A percentile compares a stretch with the other conserved stretches of the same genome.
Conservation (phyloP, 2,329 filamentous ascomycete species). For the Massarina eburnea region DNA sequence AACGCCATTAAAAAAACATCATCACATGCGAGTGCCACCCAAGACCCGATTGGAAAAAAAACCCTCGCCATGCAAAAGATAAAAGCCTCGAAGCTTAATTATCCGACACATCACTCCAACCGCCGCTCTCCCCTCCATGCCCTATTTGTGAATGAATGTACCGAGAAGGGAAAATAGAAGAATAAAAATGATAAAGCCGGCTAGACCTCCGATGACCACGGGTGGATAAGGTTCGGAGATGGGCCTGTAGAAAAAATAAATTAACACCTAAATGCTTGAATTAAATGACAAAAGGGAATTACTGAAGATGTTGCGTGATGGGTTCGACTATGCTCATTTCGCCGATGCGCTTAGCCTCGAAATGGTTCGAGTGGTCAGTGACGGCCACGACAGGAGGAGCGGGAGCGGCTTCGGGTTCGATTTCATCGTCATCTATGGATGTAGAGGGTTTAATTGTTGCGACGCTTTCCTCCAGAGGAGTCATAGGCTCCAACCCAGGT, state of each 20-base stretch:
- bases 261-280: constrained; percentile 6
- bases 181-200: no score
- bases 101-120: no score
- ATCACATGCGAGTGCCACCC: not conserved
- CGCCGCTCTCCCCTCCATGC: not conserved
- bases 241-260: no score
- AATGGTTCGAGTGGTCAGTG: constrained; percentile 16
- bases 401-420: constrained; percentile 18
- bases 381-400: constrained; percentile 27
- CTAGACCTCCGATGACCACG: not conserved
- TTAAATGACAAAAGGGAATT: constrained; percentile 10
- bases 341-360: constrained; percentile 39
- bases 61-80: not conserved
- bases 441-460: constrained; percentile 25
- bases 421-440: constrained; percentile 23
- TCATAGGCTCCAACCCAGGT: constrained; percentile 9
- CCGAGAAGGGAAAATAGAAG: not conserved
- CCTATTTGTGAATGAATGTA: not conserved
- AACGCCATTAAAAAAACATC: not conserved
- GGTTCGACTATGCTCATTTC: constrained; percentile 33
- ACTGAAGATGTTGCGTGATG: constrained; percentile 35
- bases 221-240: no score
- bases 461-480: constrained; percentile 28
- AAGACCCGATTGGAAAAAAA: not conserved
- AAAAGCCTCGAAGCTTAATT: not conserved